phyloP scores from a whole-genome alignment of 257 asterid species.

The Nicotiana attenuata region DNA sequence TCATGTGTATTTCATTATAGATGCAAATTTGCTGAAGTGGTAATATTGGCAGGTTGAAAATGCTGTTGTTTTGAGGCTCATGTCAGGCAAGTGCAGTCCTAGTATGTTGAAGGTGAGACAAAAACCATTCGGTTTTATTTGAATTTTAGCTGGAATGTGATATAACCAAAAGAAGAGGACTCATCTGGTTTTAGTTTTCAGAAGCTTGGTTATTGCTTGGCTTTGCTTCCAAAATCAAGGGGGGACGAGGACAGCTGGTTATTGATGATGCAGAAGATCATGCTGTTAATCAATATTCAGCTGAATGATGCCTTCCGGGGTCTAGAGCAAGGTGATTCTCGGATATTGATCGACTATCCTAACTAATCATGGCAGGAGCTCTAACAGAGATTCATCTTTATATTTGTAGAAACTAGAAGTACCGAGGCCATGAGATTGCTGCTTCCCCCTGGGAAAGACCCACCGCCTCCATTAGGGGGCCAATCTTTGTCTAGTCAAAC shows the following conservation, averaged over 20 bases:
- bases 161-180: slow-evolving; percentile 20
- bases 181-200: slow-evolving; percentile 37
- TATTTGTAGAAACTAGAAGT: slow-evolving; percentile 48
- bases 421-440: slow-evolving; percentile 51
- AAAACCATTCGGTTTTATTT: slow-evolving; percentile 10
- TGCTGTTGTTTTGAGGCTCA: slow-evolving; percentile 54
- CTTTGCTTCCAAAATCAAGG: slow-evolving; percentile 77
- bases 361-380: slow-evolving; percentile 2
- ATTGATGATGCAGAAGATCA: slow-evolving; percentile 62
- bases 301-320: slow-evolving; percentile 73
- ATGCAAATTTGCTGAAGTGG: slow-evolving; percentile 5
- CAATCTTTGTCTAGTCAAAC: slow-evolving; percentile 28
- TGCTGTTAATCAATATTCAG: slow-evolving; percentile 55
- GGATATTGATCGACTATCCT: slow-evolving; percentile 14
- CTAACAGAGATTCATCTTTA: slow-evolving; percentile 16
- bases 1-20: not conserved
- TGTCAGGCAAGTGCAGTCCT: slow-evolving; percentile 63
- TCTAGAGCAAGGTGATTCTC: slow-evolving; percentile 70
- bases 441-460: slow-evolving; percentile 68
- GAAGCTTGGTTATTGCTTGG: slow-evolving; percentile 70
- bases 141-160: slow-evolving; percentile 14
- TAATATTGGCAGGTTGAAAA: slow-evolving; percentile 65
- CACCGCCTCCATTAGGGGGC: slow-evolving; percentile 75
- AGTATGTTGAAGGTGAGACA: slow-evolving; percentile 55
- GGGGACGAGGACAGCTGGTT: slow-evolving; percentile 87